Evolutionary conservation across 345 rosid species (phyloP).

Genomic region (Moricandia arvensis): DNA sequence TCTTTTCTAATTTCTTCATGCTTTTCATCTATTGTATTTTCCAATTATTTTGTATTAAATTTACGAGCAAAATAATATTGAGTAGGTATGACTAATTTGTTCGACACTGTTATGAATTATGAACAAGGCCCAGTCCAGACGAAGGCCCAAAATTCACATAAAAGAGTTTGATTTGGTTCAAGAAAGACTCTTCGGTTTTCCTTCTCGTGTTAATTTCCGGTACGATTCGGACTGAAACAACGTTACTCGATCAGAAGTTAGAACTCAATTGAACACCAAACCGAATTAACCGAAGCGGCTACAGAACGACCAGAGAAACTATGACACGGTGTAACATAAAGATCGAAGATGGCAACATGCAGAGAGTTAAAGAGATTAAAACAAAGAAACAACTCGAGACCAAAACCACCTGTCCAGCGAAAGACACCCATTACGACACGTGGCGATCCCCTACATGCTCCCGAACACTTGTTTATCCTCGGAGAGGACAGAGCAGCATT

Average conservation of each 20-base stretch:
- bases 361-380: slow-evolving; percentile 17
- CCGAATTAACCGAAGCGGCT: slow-evolving; percentile 10
- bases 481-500: slow-evolving; percentile 36
- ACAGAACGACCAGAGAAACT: neutral
- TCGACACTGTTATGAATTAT: neutral
- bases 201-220: neutral
- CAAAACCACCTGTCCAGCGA: slow-evolving; percentile 38
- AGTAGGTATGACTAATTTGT: neutral
- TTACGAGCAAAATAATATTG: neutral
- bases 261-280: slow-evolving; percentile 1
- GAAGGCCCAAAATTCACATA: neutral
- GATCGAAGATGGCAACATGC: slow-evolving; percentile 27
- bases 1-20: too few relatives aligned
- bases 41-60: neutral
- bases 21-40: neutral
- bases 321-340: slow-evolving; percentile 3
- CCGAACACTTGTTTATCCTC: slow-evolving; percentile 31
- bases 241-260: neutral
- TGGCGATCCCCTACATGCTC: slow-evolving; percentile 17
- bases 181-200: neutral
- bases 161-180: too few relatives aligned
- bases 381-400: slow-evolving; percentile 28
- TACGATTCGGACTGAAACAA: neutral
- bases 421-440: slow-evolving; percentile 25
- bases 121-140: neutral